Evolutionary conservation across 371 early-diverging fungal species (phyloP).

Genomic region (Syncephalis fuscata): DNA sequence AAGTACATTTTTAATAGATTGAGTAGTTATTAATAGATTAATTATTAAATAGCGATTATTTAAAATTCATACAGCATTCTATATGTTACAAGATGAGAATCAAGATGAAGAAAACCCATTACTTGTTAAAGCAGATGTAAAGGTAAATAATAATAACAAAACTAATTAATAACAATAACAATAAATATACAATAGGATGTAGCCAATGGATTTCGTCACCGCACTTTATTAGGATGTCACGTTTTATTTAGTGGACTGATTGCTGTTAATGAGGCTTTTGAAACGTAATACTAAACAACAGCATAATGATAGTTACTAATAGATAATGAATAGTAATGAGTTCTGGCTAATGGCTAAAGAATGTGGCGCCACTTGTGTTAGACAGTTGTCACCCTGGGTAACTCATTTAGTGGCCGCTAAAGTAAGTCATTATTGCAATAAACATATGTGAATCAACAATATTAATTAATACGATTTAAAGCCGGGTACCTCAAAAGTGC

Average conservation of each 20-base stretch:
- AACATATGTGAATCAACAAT: not conserved
- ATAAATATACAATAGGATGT: not conserved
- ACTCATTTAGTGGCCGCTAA: slow-evolving; percentile 70
- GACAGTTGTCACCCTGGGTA: slow-evolving; percentile 28
- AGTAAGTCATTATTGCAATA: slow-evolving; percentile 15
- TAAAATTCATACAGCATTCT: slow-evolving; percentile 30
- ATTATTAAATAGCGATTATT: slow-evolving; percentile 20
- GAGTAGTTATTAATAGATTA: not conserved
- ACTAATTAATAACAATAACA: not conserved
- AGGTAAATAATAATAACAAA: not conserved
- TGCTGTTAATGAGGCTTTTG: slow-evolving; percentile 22
- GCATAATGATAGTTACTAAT: slow-evolving; percentile 14
- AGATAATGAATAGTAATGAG: slow-evolving; percentile 27
- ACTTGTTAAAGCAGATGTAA: slow-evolving; percentile 11
- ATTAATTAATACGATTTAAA: slow-evolving; percentile 3
- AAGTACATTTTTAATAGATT: not conserved
- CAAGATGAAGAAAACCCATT: not conserved
- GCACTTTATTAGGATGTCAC: slow-evolving; percentile 1
- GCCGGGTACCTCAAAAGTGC: slow-evolving; percentile 36
- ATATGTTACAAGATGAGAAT: slow-evolving; percentile 15
- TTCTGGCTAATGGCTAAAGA: slow-evolving; percentile 50
- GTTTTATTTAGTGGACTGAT: slow-evolving; percentile 25
- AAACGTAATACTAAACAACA: slow-evolving; percentile 26
- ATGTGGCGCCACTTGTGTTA: slow-evolving; percentile 51
- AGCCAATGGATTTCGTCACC: not conserved